Evolutionary conservation across 257 asterid genomes (phyloP).

Genomic region (Solanum chmielewskii): DNA sequence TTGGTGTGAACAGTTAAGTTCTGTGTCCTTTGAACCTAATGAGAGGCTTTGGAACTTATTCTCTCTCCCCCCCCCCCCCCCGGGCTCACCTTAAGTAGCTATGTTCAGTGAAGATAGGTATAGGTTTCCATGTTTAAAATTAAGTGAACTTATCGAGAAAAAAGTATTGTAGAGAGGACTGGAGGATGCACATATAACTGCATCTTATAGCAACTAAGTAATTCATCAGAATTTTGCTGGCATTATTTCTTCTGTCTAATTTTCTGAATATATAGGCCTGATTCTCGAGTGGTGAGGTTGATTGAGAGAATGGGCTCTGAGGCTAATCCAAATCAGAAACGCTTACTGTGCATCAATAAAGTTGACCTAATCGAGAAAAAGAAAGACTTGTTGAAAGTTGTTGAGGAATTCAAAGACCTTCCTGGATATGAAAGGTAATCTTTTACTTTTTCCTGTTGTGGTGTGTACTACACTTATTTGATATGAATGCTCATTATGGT

Average conservation of each 20-base stretch:
- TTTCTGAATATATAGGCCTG: slow-evolving; percentile 40
- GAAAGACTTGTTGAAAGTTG: slow-evolving; percentile 62
- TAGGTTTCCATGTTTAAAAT: not conserved
- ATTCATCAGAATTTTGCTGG: not conserved
- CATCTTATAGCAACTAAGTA: not conserved
- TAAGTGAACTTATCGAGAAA: not conserved
- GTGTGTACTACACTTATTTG: not conserved
- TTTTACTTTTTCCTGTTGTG: not conserved
- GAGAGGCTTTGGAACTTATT: not conserved
- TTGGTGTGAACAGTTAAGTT: not conserved
- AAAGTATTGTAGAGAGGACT: not conserved
- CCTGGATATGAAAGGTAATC: slow-evolving; percentile 77
- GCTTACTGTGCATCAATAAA: slow-evolving; percentile 81
- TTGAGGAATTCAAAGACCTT: slow-evolving; percentile 67
- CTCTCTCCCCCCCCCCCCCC: not conserved
- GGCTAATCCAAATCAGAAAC: slow-evolving; percentile 52
- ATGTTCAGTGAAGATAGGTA: not conserved
- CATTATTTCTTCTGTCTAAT: not conserved
- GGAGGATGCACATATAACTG: not conserved
- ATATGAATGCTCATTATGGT: slow-evolving; percentile 8
- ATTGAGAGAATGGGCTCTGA: slow-evolving; percentile 82
- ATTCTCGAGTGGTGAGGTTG: slow-evolving; percentile 89
- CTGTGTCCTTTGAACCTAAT: not conserved
- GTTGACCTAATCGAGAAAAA: slow-evolving; percentile 73
- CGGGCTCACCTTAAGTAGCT: not conserved